Percentiles rank a stretch among this genome's conserved stretches.
These are phyloP conservation scores for Myriosclerotinia curreyana DNA, from an alignment of 2,329 filamentous ascomycete genomes.

Conservation along the genomic window DNA sequence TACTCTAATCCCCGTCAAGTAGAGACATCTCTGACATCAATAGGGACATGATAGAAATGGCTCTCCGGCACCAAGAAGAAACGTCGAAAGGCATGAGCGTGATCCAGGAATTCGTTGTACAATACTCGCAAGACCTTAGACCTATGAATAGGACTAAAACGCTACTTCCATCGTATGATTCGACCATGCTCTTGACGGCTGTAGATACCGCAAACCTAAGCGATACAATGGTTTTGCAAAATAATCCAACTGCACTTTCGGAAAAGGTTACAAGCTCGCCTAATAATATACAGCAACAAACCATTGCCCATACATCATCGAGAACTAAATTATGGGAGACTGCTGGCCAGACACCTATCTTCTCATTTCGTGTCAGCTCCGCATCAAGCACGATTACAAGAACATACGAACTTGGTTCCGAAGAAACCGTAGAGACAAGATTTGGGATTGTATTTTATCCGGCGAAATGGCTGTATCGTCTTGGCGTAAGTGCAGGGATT, in stretches of 20 bases:
- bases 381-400: not conserved
- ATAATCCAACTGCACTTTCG: not conserved
- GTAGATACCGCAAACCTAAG: not conserved
- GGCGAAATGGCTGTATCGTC: not conserved
- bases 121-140: not conserved
- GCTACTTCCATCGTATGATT: too few species aligned
- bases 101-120: not conserved
- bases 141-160: not conserved
- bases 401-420: not conserved
- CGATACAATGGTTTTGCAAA: not conserved
- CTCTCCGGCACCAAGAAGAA: conserved; percentile 1
- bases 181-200: not conserved
- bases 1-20: not conserved
- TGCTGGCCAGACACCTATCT: not conserved
- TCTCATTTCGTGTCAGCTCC: not conserved
- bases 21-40: not conserved
- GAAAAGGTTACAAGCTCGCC: not conserved
- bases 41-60: conserved; percentile 3
- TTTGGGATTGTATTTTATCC: not conserved
- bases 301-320: not conserved
- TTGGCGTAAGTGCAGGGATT: not conserved
- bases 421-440: not conserved
- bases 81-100: conserved; percentile 8
- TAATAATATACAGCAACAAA: not conserved
- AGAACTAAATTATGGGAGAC: not conserved